phyloP scores from a whole-genome alignment of 768 basidiomycete species.

The Lentinula sp. region DNA sequence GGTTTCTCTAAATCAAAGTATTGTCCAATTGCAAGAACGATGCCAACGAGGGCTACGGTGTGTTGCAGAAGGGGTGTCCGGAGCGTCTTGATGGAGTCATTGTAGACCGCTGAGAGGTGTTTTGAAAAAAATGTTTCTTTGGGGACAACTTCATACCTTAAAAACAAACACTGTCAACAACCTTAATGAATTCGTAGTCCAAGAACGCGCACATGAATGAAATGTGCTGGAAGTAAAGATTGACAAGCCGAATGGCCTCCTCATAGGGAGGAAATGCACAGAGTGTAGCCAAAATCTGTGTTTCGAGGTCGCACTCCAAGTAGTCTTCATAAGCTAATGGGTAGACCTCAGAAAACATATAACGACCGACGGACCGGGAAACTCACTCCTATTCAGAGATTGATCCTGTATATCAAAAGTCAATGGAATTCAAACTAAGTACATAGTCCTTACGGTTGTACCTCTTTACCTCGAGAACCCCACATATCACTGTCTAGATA shows the following conservation, averaged over 20 bases:
- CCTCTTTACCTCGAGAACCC: constrained; percentile 6
- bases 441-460: not conserved
- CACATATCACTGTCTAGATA: constrained; percentile 17
- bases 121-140: constrained; percentile 14
- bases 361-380: not conserved
- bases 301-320: constrained; percentile 3
- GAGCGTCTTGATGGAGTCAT: not conserved
- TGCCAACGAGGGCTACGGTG: constrained; percentile 11
- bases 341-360: not conserved
- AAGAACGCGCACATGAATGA: constrained; percentile 14
- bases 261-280: constrained; percentile 12
- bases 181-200: not conserved
- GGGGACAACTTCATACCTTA: constrained; percentile 18
- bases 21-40: constrained; percentile 15
- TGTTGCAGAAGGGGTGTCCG: constrained; percentile 11
- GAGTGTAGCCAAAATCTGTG: constrained; percentile 11
- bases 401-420: not conserved
- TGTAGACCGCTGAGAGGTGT: constrained; percentile 14
- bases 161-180: no score
- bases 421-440: not conserved
- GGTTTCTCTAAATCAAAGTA: constrained; percentile 16
- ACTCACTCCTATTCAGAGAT: not conserved
- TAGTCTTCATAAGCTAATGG: not conserved
- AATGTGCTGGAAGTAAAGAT: constrained; percentile 13
- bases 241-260: constrained; percentile 14